Percentiles rank a stretch among this genome's conserved stretches.
Evolutionary conservation across 768 basidiomycete species (phyloP).

Genomic region (Podaxis sp.): DNA sequence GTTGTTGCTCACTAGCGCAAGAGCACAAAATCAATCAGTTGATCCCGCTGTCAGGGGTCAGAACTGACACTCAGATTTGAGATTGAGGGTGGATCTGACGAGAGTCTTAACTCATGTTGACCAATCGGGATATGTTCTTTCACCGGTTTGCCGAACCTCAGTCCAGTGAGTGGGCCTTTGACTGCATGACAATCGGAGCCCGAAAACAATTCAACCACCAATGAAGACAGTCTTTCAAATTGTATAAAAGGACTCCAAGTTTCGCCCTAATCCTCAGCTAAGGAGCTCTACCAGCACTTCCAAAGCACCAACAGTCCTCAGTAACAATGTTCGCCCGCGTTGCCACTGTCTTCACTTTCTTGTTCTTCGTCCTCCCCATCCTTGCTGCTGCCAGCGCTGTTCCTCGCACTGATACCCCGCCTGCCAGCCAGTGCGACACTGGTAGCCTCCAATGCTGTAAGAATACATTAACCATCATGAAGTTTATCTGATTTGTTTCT

Average conservation of each 20-base stretch:
- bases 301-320: background rate
- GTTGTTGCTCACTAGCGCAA: no score
- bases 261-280: slow-evolving; percentile 18
- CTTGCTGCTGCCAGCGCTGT: slow-evolving; percentile 27
- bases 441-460: slow-evolving; percentile 31
- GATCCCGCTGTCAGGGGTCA: background rate
- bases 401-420: slow-evolving; percentile 19
- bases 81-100: background rate
- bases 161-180: background rate
- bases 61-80: background rate
- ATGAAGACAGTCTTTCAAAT: background rate
- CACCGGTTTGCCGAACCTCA: background rate
- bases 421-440: slow-evolving; percentile 27
- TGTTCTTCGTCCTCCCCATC: slow-evolving; percentile 27
- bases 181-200: background rate
- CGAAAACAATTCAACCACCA: background rate
- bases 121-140: no score
- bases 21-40: background rate
- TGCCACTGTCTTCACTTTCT: slow-evolving; percentile 21
- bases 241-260: slow-evolving; percentile 15
- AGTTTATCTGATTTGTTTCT: background rate
- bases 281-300: slow-evolving; percentile 23
- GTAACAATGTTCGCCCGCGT: slow-evolving; percentile 29
- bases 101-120: background rate
- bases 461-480: background rate